Conservation (phyloP, 2,329 filamentous ascomycete species). For the Talaromyces atroroseus region DNA sequence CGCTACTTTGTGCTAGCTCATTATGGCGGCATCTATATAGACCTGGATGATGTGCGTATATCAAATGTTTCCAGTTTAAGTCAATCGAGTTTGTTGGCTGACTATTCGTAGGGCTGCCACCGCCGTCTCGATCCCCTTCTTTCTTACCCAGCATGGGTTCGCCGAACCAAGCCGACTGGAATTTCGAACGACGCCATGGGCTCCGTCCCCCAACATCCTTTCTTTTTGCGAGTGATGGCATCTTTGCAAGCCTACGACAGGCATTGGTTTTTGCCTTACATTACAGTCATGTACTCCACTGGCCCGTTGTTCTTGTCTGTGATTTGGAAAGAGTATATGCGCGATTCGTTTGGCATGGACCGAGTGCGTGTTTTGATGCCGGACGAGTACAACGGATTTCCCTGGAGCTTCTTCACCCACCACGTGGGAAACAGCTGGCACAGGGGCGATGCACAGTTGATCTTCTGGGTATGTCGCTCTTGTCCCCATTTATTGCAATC, state of each 20-base stretch:
- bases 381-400: constrained; percentile 61
- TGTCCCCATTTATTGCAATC: not conserved
- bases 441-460: constrained; percentile 56
- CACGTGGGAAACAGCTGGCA: constrained; percentile 63
- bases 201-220: constrained; percentile 64
- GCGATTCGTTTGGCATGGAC: constrained; percentile 37
- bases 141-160: constrained; percentile 64
- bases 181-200: constrained; percentile 81
- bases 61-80: not conserved
- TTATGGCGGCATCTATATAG: constrained; percentile 76
- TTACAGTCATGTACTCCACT: constrained; percentile 74
- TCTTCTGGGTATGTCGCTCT: constrained; percentile 56
- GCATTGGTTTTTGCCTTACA: constrained; percentile 65
- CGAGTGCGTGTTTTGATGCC: constrained; percentile 64
- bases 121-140: constrained; percentile 63
- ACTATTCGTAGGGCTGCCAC: constrained; percentile 54
- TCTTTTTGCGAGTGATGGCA: constrained; percentile 66
- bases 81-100: not conserved
- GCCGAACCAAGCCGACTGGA: constrained; percentile 67
- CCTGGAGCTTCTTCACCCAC: constrained; percentile 68
- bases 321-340: constrained; percentile 68
- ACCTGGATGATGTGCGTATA: constrained; percentile 61
- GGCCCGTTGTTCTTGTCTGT: constrained; percentile 71
- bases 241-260: constrained; percentile 62
- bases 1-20: constrained; percentile 73